Base-by-base conservation (phyloP, 768 basidiomycete genomes). In the Xerocomus potaroensis region DNA sequence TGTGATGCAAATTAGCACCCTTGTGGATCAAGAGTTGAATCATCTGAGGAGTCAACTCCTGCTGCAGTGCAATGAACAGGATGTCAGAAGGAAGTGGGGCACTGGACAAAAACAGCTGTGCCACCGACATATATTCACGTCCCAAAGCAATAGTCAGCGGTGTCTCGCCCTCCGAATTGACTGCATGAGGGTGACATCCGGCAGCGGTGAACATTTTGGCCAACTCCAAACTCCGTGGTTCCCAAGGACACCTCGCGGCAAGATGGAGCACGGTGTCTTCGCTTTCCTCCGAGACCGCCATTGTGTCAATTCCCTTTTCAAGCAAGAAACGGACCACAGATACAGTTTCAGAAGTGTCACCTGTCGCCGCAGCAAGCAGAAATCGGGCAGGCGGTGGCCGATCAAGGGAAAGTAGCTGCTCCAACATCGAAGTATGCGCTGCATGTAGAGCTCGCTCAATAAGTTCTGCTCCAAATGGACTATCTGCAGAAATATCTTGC, bases 171-270 rank as follows among this genome's bases (percentile, higher is more conserved):
- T n/a, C n/a, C 9, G 9, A 16, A 39, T 38, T 45, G 36, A 15
- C 14, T 7, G 21, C 30, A 4, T 16, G 2, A 5, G 15, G 36
- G 14, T 29, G 22, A 5, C 41, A 43, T 30, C 50, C 48, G 10
- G 48, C 51, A 16, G 27, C 33, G 11, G 51, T 3, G 2, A 52
- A 49, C 8, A 45, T 34, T 22, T 45, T n/a, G 8, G 32, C 24
- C 6, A 43, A n/a, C 41, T 43, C 32, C 9, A 39, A n/a, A n/a
- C n/a, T n/a, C n/a, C n/a, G n/a, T n/a, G n/a, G n/a, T n/a, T n/a
- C n/a, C n/a, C n/a, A n/a, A 24, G 16, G 23, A 26, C 38, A 39
- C 24, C 15, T 16, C 16, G 38, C 15, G 16, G 38, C 38, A 22
- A 39, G 38, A 24, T 39, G 38, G 9, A 39, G 38, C 3, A 27